Evolutionary conservation across 768 basidiomycete species (phyloP).

Genomic region (Podaxis sp.): DNA sequence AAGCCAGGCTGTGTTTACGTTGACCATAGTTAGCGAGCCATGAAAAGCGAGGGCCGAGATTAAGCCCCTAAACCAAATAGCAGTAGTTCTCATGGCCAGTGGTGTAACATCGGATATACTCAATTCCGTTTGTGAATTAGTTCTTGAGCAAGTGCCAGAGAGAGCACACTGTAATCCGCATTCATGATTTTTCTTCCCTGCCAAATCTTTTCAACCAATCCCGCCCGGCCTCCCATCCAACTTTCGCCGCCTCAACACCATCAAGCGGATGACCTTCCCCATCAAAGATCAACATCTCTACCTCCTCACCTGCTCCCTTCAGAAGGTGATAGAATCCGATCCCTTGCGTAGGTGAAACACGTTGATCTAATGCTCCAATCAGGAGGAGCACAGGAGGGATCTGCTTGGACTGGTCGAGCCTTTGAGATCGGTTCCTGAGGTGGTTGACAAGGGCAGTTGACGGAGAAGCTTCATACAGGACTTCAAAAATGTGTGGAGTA

Average conservation of each 20-base stretch:
- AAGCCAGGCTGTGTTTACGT: background rate
- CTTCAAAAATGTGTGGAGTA: slow-evolving; percentile 41
- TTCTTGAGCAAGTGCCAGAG: background rate
- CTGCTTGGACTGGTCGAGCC: background rate
- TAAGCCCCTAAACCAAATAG: background rate
- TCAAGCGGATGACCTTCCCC: slow-evolving; percentile 65
- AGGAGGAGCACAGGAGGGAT: slow-evolving; percentile 52
- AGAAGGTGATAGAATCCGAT: slow-evolving; percentile 66
- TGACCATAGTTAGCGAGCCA: background rate
- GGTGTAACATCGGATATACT: background rate
- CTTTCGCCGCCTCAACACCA: slow-evolving; percentile 58
- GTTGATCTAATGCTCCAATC: slow-evolving; percentile 58
- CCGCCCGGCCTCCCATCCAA: slow-evolving; percentile 49
- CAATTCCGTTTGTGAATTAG: background rate
- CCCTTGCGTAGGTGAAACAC: slow-evolving; percentile 65
- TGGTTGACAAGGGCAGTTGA: slow-evolving; percentile 47
- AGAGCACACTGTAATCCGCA: background rate
- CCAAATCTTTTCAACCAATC: slow-evolving; percentile 44
- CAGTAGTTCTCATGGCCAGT: background rate
- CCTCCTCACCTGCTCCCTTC: slow-evolving; percentile 41
- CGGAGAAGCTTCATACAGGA: slow-evolving; percentile 53
- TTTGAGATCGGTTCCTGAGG: slow-evolving; percentile 31
- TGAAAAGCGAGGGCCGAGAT: background rate
- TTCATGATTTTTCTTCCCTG: background rate
- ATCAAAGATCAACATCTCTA: slow-evolving; percentile 62